phyloP scores from a whole-genome alignment of 176 grass and related monocot species.

The Aegilops speltoides region DNA sequence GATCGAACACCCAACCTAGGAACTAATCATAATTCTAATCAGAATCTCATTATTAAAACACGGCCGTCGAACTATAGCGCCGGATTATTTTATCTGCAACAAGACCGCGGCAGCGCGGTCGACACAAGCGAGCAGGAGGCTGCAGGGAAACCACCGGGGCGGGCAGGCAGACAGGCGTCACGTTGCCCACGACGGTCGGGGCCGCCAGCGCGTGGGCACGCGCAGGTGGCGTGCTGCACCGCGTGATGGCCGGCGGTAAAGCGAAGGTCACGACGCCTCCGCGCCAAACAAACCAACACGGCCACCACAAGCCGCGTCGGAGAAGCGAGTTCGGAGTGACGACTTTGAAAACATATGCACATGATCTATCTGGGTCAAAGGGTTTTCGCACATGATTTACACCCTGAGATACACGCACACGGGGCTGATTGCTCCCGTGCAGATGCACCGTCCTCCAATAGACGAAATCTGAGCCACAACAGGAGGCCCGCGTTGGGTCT shows the following conservation, averaged over 20 bases:
- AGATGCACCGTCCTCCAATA: too few species aligned
- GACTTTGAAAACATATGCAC: background rate
- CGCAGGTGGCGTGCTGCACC: constrained; percentile 17
- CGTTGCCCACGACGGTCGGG: constrained; percentile 21
- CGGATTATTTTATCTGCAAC: background rate
- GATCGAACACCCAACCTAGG: background rate
- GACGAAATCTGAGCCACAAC: background rate
- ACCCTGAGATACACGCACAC: too few species aligned
- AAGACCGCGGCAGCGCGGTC: too few species aligned
- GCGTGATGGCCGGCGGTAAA: constrained; percentile 43
- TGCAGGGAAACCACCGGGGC: background rate
- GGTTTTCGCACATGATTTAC: background rate
- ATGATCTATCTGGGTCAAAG: background rate
- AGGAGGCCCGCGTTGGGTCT: background rate
- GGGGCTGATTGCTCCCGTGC: background rate
- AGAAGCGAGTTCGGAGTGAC: background rate
- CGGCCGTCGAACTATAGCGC: background rate
- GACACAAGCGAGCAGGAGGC: background rate
- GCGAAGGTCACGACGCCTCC: background rate
- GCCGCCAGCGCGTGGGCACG: constrained; percentile 11
- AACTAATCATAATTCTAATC: background rate
- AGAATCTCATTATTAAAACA: background rate
- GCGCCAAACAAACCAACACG: background rate
- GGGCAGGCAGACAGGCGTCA: constrained; percentile 13
- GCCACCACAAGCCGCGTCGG: too few species aligned